A percentile compares a stretch with the other conserved stretches of the same genome.
Conservation (phyloP, 345 rosid genomes). For the Atalantia buxifolia region DNA sequence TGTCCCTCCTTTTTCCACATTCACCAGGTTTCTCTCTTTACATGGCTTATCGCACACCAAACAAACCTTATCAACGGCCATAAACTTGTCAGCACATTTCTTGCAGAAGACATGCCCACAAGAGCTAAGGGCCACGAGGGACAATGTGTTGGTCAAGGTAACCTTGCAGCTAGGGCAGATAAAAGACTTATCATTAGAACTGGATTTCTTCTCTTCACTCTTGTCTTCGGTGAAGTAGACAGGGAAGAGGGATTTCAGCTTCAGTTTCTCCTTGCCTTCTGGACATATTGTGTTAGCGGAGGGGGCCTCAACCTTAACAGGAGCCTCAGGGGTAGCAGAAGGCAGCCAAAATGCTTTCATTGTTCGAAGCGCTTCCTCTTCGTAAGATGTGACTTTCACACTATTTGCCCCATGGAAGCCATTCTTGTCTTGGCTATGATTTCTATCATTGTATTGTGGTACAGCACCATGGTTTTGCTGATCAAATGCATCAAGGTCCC, state of each 20-base stretch:
- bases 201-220: constrained; percentile 47
- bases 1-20: constrained; percentile 80
- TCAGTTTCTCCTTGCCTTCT: constrained; percentile 87
- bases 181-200: constrained; percentile 59
- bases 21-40: constrained; percentile 72
- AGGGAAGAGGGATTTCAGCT: constrained; percentile 79
- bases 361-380: constrained; percentile 93
- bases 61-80: constrained; percentile 75
- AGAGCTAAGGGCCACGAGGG: constrained; percentile 73
- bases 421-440: constrained; percentile 63
- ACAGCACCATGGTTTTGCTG: constrained; percentile 96
- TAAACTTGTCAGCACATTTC: constrained; percentile 81
- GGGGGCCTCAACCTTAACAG: constrained; percentile 71
- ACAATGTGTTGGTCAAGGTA: constrained; percentile 77
- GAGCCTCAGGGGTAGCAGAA: constrained; percentile 96
- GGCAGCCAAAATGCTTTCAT: constrained; percentile 99
- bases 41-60: constrained; percentile 72
- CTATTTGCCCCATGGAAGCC: constrained; percentile 97
- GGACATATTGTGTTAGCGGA: constrained; percentile 69
- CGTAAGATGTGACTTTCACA: constrained; percentile 83
- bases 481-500: constrained; percentile 90
- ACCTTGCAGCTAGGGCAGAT: constrained; percentile 97
- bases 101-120: constrained; percentile 98
- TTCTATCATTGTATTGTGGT: constrained; percentile 75
- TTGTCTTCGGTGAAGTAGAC: constrained; percentile 67